phyloP scores from a whole-genome alignment of 2,329 filamentous ascomycete species.

The Coniochaeta pulveracea region DNA sequence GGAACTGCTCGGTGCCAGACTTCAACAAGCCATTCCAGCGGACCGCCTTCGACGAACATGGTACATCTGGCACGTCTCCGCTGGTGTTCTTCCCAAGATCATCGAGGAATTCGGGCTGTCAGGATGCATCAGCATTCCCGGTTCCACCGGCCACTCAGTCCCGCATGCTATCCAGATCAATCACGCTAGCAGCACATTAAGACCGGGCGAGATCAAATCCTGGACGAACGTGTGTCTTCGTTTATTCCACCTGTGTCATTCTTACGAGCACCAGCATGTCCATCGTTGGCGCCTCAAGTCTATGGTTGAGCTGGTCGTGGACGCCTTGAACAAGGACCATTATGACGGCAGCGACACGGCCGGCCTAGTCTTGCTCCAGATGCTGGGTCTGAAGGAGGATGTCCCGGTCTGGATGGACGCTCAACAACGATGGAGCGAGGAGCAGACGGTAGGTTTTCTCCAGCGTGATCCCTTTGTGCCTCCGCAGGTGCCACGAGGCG shows the following conservation, averaged over 20 bases:
- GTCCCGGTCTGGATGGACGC: not conserved
- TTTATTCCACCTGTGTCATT: conserved; percentile 1
- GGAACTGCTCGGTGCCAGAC: too few species aligned
- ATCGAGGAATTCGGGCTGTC: not conserved
- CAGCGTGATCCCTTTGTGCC: too few species aligned
- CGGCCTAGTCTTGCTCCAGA: not conserved
- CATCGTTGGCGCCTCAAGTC: not conserved
- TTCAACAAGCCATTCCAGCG: too few species aligned
- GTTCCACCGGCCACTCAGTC: not conserved
- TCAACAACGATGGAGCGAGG: not conserved
- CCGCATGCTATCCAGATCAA: conserved; percentile 1
- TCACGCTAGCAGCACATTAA: not conserved
- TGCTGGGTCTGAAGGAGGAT: not conserved
- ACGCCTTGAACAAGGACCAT: not conserved
- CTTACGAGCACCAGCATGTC: not conserved
- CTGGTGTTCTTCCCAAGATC: not conserved
- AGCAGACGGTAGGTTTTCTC: too few species aligned
- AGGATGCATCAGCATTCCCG: not conserved
- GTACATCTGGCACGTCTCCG: not conserved
- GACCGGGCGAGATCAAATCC: not conserved
- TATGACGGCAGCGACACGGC: not conserved
- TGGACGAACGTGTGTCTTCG: not conserved
- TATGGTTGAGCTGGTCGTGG: not conserved
- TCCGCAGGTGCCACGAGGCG: too few species aligned
- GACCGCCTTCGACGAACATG: not conserved